These are phyloP conservation scores for Lasiosphaeria hispida DNA, from an alignment of 495 filamentous ascomycete genomes.

Conservation along the genomic window DNA sequence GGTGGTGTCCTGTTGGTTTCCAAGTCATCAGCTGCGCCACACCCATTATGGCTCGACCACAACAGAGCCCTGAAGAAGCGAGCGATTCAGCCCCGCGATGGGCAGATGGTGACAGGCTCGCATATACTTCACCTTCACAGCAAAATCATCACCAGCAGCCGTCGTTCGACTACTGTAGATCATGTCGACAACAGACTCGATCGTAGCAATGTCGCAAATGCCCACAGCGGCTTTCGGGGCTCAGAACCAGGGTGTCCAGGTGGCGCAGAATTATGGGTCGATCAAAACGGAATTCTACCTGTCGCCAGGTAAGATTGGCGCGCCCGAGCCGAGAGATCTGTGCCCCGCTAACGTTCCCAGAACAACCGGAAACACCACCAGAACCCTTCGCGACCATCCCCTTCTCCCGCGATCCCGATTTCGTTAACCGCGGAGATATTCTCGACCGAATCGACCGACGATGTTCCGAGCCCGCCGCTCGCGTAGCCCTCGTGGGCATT, in stretches of 20 bases:
- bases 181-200: no score
- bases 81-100: no score
- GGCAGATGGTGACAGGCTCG: no score
- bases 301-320: slow-evolving; percentile 28
- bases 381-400: slow-evolving; percentile 26
- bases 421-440: slow-evolving; percentile 28
- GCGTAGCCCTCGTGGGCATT: slow-evolving; percentile 21
- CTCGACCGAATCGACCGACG: slow-evolving; percentile 31
- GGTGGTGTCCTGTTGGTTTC: no score
- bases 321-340: not conserved
- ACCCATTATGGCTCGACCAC: no score
- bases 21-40: no score
- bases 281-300: slow-evolving; percentile 32
- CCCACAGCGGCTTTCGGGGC: slow-evolving; percentile 28
- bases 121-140: no score
- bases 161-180: no score
- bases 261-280: slow-evolving; percentile 29
- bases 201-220: not conserved
- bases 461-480: slow-evolving; percentile 22
- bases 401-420: slow-evolving; percentile 37
- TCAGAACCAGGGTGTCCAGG: slow-evolving; percentile 28
- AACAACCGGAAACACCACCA: slow-evolving; percentile 26
- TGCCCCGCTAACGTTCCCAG: slow-evolving; percentile 26
- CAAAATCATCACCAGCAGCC: no score
- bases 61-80: no score